phyloP scores from a whole-genome alignment of 768 basidiomycete species.

The Russula olivacea region DNA sequence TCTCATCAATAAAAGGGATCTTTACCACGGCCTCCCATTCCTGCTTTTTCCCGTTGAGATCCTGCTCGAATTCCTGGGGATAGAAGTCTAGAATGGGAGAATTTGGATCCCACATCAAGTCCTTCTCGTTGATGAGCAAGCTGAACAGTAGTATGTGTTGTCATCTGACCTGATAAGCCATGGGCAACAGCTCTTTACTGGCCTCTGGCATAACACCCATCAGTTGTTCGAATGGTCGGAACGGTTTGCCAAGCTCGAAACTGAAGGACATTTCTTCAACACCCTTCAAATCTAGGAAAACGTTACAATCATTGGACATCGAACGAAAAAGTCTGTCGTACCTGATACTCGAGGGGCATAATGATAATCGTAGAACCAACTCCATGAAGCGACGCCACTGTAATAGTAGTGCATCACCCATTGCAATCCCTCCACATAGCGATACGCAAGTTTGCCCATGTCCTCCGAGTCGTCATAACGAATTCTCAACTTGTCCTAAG shows the following conservation, averaged over 20 bases:
- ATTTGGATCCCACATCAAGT: conserved; percentile 78
- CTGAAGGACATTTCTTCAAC: conserved; percentile 77
- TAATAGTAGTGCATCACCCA: conserved; percentile 99
- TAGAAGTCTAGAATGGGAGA: conserved; percentile 96
- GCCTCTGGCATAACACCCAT: conserved; percentile 97
- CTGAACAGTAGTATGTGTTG: conserved; percentile 9
- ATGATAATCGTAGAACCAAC: conserved; percentile 99
- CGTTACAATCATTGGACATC: conserved; percentile 21
- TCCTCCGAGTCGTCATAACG: conserved; percentile 62
- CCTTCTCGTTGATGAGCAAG: conserved; percentile 41
- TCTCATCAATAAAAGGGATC: conserved; percentile 93
- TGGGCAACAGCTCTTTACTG: conserved; percentile 81
- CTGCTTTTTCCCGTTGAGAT: conserved; percentile 96
- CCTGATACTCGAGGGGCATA: conserved; percentile 96
- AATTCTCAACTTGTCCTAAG: conserved; percentile 81
- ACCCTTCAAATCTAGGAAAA: conserved; percentile 45
- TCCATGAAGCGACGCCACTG: conserved; percentile 94
- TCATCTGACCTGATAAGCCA: conserved; percentile 67
- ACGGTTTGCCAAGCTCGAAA: conserved; percentile 84
- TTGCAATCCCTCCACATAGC: conserved; percentile 90
- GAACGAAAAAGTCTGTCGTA: conserved; percentile 32
- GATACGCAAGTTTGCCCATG: conserved; percentile 64
- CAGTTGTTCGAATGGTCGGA: conserved; percentile 89
- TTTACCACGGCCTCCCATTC: conserved; percentile 99
- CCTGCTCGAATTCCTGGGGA: conserved; percentile 83